Conservation (phyloP, 2,329 filamentous ascomycete genomes). For the Neospermospora avenae region DNA sequence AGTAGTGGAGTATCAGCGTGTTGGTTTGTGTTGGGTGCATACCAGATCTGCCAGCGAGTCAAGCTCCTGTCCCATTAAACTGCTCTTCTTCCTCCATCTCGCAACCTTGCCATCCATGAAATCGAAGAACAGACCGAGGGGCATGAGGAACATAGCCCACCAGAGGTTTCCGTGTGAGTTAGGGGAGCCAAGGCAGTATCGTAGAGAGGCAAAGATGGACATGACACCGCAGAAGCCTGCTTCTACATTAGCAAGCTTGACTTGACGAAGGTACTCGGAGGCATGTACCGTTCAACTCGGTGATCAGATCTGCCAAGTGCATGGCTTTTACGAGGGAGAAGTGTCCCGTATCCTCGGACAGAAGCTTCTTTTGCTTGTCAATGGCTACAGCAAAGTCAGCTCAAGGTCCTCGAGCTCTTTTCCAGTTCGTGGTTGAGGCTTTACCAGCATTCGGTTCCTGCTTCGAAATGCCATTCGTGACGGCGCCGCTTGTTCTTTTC, state of each 20-base stretch:
- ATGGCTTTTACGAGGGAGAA: conserved; percentile 67
- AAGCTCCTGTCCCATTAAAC: conserved; percentile 95
- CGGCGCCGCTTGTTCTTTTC: conserved; percentile 52
- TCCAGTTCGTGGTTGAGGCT: conserved; percentile 26
- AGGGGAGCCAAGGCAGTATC: conserved; percentile 79
- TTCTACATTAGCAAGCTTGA: background rate
- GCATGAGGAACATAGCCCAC: conserved; percentile 80
- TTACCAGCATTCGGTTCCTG: conserved; percentile 38
- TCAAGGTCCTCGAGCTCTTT: background rate
- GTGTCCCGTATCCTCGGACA: conserved; percentile 68
- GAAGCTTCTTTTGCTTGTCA: conserved; percentile 74
- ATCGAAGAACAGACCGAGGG: conserved; percentile 94
- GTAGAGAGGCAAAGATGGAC: conserved; percentile 92
- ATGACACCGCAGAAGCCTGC: conserved; percentile 83
- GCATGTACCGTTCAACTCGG: conserved; percentile 70
- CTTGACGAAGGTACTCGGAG: background rate
- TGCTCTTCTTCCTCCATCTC: conserved; percentile 94
- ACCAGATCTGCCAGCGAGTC: conserved; percentile 95
- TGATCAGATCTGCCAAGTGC: conserved; percentile 81
- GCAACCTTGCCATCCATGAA: conserved; percentile 97
- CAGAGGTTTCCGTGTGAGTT: conserved; percentile 68
- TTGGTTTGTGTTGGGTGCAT: conserved; percentile 29
- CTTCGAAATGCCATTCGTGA: conserved; percentile 48
- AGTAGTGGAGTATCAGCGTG: background rate
- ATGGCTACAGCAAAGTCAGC: conserved; percentile 44